Conservation (phyloP, 805 yeast species). For the Diddensiella transvaalensis region DNA sequence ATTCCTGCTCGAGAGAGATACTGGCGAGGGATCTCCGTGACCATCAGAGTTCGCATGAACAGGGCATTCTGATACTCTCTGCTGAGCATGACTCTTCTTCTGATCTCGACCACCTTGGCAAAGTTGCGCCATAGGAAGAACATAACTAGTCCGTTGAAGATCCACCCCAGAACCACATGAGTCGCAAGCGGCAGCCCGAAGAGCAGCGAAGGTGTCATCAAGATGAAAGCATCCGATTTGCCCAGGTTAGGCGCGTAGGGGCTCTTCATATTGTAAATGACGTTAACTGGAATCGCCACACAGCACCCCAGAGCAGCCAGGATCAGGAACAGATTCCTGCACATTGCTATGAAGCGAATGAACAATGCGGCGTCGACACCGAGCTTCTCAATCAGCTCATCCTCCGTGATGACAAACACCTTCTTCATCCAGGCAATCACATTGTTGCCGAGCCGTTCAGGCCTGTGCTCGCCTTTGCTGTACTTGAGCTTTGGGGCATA, state of each 20-base stretch:
- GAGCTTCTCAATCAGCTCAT: constrained; percentile 25
- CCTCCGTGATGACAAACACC: constrained; percentile 23
- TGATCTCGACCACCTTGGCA: constrained; percentile 25
- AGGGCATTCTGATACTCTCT: constrained; percentile 25
- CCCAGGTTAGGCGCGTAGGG: constrained; percentile 24
- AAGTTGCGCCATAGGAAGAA: constrained; percentile 29
- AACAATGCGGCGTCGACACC: constrained; percentile 38
- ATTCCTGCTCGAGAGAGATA: constrained; percentile 29
- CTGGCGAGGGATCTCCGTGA: constrained; percentile 30
- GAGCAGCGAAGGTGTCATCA: constrained; percentile 37
- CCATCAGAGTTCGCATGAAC: constrained; percentile 32
- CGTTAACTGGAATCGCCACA: constrained; percentile 37
- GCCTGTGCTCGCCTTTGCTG: constrained; percentile 13
- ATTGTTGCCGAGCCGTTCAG: constrained; percentile 19
- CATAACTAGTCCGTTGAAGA: constrained; percentile 27
- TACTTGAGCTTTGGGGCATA: constrained; percentile 33
- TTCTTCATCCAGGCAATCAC: constrained; percentile 26
- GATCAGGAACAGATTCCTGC: constrained; percentile 23
- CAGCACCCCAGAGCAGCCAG: constrained; percentile 33
- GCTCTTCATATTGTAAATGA: constrained; percentile 30
- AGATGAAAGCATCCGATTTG: constrained; percentile 29
- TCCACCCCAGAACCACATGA: constrained; percentile 35
- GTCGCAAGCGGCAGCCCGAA: constrained; percentile 31
- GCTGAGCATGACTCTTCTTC: constrained; percentile 24
- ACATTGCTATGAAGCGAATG: constrained; percentile 32